These are phyloP conservation scores for Phytophthora pinifolia DNA, from an alignment of 352 stramenopile genomes.

Conservation along the genomic window DNA sequence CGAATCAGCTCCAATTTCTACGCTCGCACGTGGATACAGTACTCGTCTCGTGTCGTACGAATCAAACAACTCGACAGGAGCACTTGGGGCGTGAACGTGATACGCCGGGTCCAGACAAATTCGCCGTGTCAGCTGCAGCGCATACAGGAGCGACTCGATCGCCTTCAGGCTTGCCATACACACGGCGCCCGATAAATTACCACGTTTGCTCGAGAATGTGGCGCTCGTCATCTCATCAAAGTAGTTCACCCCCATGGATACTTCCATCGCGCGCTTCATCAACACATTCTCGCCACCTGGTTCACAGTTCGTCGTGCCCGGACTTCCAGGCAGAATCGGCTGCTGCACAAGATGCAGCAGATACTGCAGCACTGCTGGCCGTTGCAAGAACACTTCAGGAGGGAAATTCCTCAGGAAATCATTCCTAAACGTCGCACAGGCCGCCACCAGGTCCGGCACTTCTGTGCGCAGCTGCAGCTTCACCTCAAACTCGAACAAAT, in stretches of 20 bases:
- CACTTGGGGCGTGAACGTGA: slow-evolving; percentile 32
- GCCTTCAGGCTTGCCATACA: slow-evolving; percentile 62
- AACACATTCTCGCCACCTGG: background rate
- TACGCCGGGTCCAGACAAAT: slow-evolving; percentile 50
- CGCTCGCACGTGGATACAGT: slow-evolving; percentile 36
- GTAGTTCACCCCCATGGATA: slow-evolving; percentile 65
- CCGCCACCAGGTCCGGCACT: slow-evolving; percentile 47
- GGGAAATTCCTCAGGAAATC: slow-evolving; percentile 70
- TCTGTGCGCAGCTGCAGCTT: slow-evolving; percentile 55
- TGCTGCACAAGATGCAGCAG: slow-evolving; percentile 66
- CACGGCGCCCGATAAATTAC: slow-evolving; percentile 46
- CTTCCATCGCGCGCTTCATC: slow-evolving; percentile 30
- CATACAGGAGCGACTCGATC: slow-evolving; percentile 58
- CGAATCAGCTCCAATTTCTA: slow-evolving; percentile 7
- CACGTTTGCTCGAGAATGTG: slow-evolving; percentile 52
- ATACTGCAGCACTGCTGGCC: slow-evolving; percentile 54
- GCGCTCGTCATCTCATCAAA: slow-evolving; percentile 55
- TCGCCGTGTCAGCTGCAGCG: slow-evolving; percentile 32
- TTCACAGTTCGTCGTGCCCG: background rate
- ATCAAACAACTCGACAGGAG: slow-evolving; percentile 25
- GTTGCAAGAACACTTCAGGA: slow-evolving; percentile 66
- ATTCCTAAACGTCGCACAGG: slow-evolving; percentile 52
- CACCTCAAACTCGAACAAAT: slow-evolving; percentile 81
- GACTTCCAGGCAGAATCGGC: slow-evolving; percentile 43
- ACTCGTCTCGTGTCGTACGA: slow-evolving; percentile 32